A percentile compares a stretch with the other conserved stretches of the same genome.
Conservation (phyloP, 768 basidiomycete genomes). For the Zangia roseola region DNA sequence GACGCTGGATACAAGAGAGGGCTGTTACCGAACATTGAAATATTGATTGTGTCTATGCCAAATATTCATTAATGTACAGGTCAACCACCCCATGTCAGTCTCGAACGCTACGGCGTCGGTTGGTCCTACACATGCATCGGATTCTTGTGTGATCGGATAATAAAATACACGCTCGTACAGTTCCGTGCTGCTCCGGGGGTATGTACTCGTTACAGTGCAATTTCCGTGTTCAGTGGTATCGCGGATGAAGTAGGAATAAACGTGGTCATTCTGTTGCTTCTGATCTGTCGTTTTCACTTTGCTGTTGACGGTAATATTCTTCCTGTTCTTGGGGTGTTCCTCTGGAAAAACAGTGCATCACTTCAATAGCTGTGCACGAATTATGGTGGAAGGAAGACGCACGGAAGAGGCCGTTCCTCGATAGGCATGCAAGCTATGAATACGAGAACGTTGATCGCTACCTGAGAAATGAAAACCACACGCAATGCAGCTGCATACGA, state of each 20-base stretch:
- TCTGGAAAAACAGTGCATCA: conserved; percentile 34
- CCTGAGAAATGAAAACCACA: conserved; percentile 81
- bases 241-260: not conserved
- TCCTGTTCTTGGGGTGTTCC: conserved; percentile 64
- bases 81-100: not conserved
- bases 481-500: conserved; percentile 80
- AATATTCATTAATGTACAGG: not conserved
- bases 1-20: conserved; percentile 83
- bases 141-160: conserved; percentile 12
- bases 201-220: conserved; percentile 31
- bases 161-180: conserved; percentile 22
- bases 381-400: conserved; percentile 11
- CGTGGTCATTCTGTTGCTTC: conserved; percentile 15
- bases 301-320: conserved; percentile 48
- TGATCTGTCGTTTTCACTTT: conserved; percentile 17
- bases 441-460: conserved; percentile 60
- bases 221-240: conserved; percentile 26
- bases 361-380: conserved; percentile 17
- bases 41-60: not conserved
- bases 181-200: conserved; percentile 20
- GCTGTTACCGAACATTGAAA: conserved; percentile 15
- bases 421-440: conserved; percentile 74
- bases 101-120: not conserved
- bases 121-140: not conserved
- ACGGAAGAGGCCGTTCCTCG: conserved; percentile 66